Conservation (phyloP, 208 protist genomes). For the Leishmania braziliensis region DNA sequence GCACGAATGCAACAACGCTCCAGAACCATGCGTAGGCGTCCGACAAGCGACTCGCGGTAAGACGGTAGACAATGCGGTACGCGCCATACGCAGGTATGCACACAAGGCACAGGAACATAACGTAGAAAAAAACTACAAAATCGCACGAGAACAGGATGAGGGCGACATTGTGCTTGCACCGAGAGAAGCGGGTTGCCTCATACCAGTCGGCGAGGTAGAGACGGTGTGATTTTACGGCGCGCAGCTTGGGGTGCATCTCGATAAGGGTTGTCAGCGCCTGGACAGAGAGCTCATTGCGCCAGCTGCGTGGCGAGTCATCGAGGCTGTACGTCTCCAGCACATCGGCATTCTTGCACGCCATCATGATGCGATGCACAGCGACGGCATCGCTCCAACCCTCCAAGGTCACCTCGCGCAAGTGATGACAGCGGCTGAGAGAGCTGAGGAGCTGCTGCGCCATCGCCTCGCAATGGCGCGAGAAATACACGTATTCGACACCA, state of each 20-base stretch:
- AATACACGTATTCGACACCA: constrained; percentile 86
- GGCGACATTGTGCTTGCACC: constrained; percentile 90
- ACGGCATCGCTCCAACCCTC: constrained; percentile 89
- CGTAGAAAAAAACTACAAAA: constrained; percentile 68
- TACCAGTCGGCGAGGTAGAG: constrained; percentile 83
- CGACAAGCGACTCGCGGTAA: constrained; percentile 30
- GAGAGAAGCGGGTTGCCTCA: constrained; percentile 81
- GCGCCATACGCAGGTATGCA: constrained; percentile 53
- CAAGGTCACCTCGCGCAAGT: constrained; percentile 71
- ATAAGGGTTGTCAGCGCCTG: constrained; percentile 86
- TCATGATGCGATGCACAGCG: constrained; percentile 83
- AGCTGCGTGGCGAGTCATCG: constrained; percentile 70
- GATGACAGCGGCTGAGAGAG: constrained; percentile 60
- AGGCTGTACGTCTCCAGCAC: constrained; percentile 80
- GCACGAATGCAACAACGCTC: constrained; percentile 62
- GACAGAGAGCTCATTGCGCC: constrained; percentile 88
- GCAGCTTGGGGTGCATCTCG: constrained; percentile 91
- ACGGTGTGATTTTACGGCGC: constrained; percentile 71
- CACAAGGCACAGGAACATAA: constrained; percentile 62
- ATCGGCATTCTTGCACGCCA: constrained; percentile 87
- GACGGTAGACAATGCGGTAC: constrained; percentile 40
- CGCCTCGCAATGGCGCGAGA: constrained; percentile 83
- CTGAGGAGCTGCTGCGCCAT: constrained; percentile 74
- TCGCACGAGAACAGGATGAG: constrained; percentile 82
- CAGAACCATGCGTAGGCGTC: constrained; percentile 73